These are phyloP conservation scores for Trypanosoma mega DNA, from an alignment of 208 protist species.

Conservation along the genomic window DNA sequence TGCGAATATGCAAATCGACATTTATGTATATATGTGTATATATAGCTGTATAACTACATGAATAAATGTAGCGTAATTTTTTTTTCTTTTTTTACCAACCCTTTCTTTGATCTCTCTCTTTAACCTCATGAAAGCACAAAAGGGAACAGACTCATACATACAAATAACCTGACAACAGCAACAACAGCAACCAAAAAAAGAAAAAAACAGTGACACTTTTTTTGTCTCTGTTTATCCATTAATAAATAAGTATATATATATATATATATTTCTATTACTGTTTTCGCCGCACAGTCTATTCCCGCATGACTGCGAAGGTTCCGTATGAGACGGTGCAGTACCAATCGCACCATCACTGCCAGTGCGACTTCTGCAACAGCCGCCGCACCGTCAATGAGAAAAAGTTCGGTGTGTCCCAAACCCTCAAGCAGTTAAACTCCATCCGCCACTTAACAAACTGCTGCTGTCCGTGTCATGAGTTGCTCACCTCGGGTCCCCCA, in stretches of 20 bases:
- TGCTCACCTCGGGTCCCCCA: conserved; percentile 15
- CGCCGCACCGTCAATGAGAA: conserved; percentile 76
- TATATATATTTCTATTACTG: too few species aligned
- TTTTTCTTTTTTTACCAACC: not conserved
- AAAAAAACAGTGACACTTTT: too few species aligned
- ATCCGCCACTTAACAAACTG: conserved; percentile 48
- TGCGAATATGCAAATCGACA: not conserved
- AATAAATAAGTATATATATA: too few species aligned
- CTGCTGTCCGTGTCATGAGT: conserved; percentile 53
- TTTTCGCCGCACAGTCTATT: too few species aligned
- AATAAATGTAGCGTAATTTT: not conserved
- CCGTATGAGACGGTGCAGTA: conserved; percentile 60
- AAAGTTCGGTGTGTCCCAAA: conserved; percentile 61
- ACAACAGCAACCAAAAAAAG: conserved; percentile 4
- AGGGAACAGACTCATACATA: too few species aligned
- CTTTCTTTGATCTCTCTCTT: too few species aligned
- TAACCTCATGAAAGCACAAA: too few species aligned
- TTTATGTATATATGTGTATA: conserved; percentile 2
- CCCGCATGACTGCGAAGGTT: conserved; percentile 63
- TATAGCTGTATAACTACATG: conserved; percentile 6
- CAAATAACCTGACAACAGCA: too few species aligned
- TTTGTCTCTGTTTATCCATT: too few species aligned
- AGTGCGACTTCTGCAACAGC: conserved; percentile 87
- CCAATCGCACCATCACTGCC: conserved; percentile 80
- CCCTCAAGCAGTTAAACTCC: conserved; percentile 24